Percentiles rank a stretch among this genome's conserved stretches.
phyloP scores from a whole-genome alignment of 495 filamentous ascomycete species.

The Elasticomyces elasticus region DNA sequence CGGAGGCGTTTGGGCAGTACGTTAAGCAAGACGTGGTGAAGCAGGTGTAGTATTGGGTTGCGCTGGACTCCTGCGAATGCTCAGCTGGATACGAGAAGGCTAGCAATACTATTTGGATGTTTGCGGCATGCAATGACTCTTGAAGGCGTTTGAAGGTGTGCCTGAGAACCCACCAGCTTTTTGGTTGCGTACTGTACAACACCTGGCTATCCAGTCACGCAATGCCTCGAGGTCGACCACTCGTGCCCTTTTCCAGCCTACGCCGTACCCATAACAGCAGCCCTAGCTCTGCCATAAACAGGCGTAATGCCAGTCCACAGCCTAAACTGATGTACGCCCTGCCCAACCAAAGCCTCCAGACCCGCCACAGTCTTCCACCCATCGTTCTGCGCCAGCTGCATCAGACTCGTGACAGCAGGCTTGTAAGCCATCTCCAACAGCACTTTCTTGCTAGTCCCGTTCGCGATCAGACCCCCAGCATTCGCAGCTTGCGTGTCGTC shows the following conservation, averaged over 20 bases:
- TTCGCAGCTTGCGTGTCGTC: constrained; percentile 13
- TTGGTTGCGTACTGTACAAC: too few relatives aligned
- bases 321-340: constrained; percentile 70
- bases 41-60: not conserved
- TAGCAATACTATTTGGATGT: too few relatives aligned
- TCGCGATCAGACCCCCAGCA: not conserved
- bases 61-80: not conserved
- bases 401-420: constrained; percentile 70
- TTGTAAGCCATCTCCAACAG: constrained; percentile 97
- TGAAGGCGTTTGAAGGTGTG: too few relatives aligned
- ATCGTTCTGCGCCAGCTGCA: constrained; percentile 67
- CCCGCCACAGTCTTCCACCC: constrained; percentile 86
- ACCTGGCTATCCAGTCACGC: too few relatives aligned
- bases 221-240: too few relatives aligned
- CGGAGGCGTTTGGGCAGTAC: not conserved
- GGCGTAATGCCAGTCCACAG: constrained; percentile 71
- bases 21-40: not conserved
- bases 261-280: constrained; percentile 1
- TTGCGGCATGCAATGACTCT: too few relatives aligned
- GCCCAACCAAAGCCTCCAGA: constrained; percentile 79
- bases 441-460: constrained; percentile 38
- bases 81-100: not conserved
- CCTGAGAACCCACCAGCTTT: too few relatives aligned
- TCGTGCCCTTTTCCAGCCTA: not conserved
- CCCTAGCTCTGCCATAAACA: constrained; percentile 26